Base-by-base conservation (phyloP, 129 eudicot species). In the Lactuca saligna region DNA sequence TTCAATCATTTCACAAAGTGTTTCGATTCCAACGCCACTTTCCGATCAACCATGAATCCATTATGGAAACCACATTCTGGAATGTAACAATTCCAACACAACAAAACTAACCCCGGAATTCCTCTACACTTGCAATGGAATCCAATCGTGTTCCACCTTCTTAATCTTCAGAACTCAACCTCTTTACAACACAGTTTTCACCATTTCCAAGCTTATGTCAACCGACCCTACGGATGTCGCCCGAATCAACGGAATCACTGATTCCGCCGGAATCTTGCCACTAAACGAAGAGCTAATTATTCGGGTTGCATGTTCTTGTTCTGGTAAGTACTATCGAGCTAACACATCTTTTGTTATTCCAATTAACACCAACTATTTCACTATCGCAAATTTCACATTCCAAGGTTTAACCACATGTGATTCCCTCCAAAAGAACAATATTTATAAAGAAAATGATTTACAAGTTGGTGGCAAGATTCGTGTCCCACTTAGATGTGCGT, bases 401-500 rank as follows among this genome's bases (percentile, higher is more conserved):
- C 68, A 83, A 79, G 84, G 88, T 44, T 69, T 89, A 57, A 56
- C 92, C 33, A 85, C 92, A 35, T 86, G 89, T 54, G 61, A 75
- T 69, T 77, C 87, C 0, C 85, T 89, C 16, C 61, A 38, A 60
- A 58, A 20, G 7, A 56, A 74, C 41, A 89, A 86, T 74, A 41
- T 71, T 17, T 89, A 79, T 2, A 14, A 38, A 17, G 44, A 54
- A 66, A 9, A 3, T 3, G 15, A 69, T 33, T 50, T 86, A 71
- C 7, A 13, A 5, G 8, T 55, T 0, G 90, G 86, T 10, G 34
- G 51, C 25, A 66, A 74, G 4, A 80, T 89, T 67, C 77, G n/a
- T 44, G 79, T 89, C 33, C 93, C 86, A 32, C 86, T 86, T 54
- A 79, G 90, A 66, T 89, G 96, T 75, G 93, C 90, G 16, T 86